Evolutionary conservation across 139 green algal species (phyloP).

Genomic region (Trebouxia sp.): DNA sequence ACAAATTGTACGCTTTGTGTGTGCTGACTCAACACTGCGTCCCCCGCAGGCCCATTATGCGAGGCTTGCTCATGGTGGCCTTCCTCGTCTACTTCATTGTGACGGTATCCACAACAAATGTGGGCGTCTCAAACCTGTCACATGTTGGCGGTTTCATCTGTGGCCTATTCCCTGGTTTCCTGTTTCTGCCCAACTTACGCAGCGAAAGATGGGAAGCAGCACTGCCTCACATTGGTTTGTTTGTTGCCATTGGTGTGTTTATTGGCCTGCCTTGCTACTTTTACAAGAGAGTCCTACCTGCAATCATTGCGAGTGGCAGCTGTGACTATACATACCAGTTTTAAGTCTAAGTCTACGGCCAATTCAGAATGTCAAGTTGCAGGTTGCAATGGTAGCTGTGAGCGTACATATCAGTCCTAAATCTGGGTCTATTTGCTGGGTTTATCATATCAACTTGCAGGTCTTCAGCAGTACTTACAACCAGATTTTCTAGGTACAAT

Average conservation of each 20-base stretch:
- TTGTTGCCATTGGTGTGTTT: conserved; percentile 35
- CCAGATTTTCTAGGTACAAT: too few species aligned
- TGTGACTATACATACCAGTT: conserved; percentile 8
- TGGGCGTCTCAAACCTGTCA: conserved; percentile 56
- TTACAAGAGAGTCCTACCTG: conserved; percentile 30
- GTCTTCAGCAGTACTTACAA: too few species aligned
- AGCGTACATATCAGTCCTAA: too few species aligned
- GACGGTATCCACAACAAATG: conserved; percentile 38
- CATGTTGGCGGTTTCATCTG: conserved; percentile 73
- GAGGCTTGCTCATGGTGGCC: conserved; percentile 49
- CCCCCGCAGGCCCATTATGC: conserved; percentile 53
- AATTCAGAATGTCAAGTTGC: too few species aligned
- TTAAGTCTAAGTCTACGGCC: background rate
- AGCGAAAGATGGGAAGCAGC: conserved; percentile 47
- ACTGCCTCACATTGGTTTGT: conserved; percentile 22
- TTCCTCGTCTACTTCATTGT: conserved; percentile 59
- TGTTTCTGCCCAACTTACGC: conserved; percentile 70
- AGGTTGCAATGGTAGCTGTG: too few species aligned
- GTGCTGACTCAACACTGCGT: background rate
- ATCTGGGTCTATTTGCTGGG: too few species aligned
- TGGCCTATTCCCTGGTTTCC: conserved; percentile 64
- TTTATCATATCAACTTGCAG: too few species aligned
- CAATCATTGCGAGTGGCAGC: conserved; percentile 15
- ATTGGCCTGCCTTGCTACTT: conserved; percentile 38
- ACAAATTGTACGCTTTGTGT: too few species aligned